Evolutionary conservation across 1,284 basidiomycete species (phyloP).

Genomic region (Cerrena zonata): DNA sequence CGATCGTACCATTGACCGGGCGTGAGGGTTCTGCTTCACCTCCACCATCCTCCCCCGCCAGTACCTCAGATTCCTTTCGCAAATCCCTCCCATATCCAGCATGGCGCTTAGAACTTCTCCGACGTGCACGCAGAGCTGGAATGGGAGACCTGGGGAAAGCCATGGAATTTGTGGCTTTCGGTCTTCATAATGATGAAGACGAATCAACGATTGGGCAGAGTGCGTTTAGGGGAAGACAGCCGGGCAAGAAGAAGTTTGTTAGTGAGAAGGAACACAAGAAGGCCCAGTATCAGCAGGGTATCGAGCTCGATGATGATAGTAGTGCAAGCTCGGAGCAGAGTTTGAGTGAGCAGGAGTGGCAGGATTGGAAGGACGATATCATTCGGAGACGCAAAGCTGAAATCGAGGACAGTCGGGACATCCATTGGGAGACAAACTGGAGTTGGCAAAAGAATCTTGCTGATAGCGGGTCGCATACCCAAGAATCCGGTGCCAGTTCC

Average conservation of each 20-base stretch:
- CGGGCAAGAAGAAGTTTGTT: slow-evolving; percentile 6
- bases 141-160: slow-evolving; percentile 49
- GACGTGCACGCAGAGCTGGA: slow-evolving; percentile 48
- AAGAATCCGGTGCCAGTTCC: not conserved
- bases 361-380: slow-evolving; percentile 50
- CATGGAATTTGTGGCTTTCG: slow-evolving; percentile 43
- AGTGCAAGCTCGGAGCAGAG: slow-evolving; percentile 30
- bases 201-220: slow-evolving; percentile 4
- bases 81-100: slow-evolving; percentile 49
- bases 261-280: slow-evolving; percentile 1
- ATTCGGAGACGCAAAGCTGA: slow-evolving; percentile 23
- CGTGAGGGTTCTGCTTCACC: too few relatives aligned
- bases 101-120: slow-evolving; percentile 47
- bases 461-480: not conserved
- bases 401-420: not conserved
- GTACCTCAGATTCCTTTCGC: slow-evolving; percentile 4
- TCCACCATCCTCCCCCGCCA: not conserved
- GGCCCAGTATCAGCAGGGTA: slow-evolving; percentile 8
- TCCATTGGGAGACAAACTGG: slow-evolving; percentile 9
- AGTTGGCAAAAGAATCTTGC: not conserved
- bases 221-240: slow-evolving; percentile 4
- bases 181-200: slow-evolving; percentile 20
- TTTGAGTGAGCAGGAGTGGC: slow-evolving; percentile 54
- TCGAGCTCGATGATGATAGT: slow-evolving; percentile 17
- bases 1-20: not conserved